Evolutionary conservation across 495 filamentous ascomycete genomes (phyloP), one percentile per base, ranked within the genome.

Genomic region (Aspergillus coremiiformis): DNA sequence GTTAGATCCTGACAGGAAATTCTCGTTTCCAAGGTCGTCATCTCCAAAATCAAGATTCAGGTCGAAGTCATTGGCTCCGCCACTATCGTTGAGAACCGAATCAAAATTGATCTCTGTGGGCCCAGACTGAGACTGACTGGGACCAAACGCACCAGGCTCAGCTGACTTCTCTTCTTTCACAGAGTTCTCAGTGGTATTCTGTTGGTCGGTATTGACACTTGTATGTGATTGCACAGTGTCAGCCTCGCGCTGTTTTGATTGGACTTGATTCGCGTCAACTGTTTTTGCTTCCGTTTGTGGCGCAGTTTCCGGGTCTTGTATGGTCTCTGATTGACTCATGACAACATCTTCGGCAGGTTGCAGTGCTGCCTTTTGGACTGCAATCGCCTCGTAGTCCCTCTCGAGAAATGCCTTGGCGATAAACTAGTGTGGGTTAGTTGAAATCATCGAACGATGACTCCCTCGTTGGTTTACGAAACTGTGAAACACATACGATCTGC

Each of bases 391-490:
- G 44, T 75, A 74, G 44, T 74, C 72, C 51, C 60, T 70, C 60
- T 77, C 73, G 17, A 73, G 52, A 39, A 71, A 74, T 11, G 71
- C 66, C 47, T 75, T 75, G 20, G 73, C 73, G 33, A 75, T 71
- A 39, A 74, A 73, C 71, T 74, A 51, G 48, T 33, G 6, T 43
- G 9, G 3, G 51, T 71, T 35, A 68, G n/a, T 39, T 51, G 37
- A 24, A 26, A 12, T 10, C 17, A 49, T 20, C 24, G 9, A 14
- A 22, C 14, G 8, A 30, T 26, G 26, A 4, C 6, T 21, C 11
- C 10, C 23, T 1, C 5, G 20, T 33, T 14, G 14, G 32, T n/a
- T 29, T 14, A 14, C 17, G 23, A 19, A 39, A 39, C 27, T 15
- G 43, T 39, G 35, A 43, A 23, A 23, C 7, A 71, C 77, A 39